These are phyloP conservation scores for Sideroxylon spinosum DNA, from an alignment of 179 eudicot genomes.

Conservation along the genomic window DNA sequence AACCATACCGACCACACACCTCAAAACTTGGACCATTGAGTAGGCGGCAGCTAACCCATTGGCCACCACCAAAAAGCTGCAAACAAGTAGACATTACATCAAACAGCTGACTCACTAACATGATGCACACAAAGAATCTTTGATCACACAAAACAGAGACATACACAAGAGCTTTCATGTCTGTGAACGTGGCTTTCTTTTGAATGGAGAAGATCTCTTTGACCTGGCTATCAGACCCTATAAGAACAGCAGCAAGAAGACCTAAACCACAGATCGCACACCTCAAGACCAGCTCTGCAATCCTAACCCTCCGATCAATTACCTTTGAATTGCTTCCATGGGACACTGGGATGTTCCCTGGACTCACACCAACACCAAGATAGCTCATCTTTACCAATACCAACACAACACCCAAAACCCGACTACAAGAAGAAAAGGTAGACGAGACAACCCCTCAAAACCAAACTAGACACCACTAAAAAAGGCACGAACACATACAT, in stretches of 20 bases:
- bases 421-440: background rate
- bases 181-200: constrained; percentile 75
- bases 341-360: constrained; percentile 66
- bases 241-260: constrained; percentile 57
- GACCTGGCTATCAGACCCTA: constrained; percentile 58
- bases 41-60: constrained; percentile 76
- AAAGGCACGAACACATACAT: background rate
- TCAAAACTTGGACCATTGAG: constrained; percentile 63
- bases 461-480: background rate
- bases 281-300: constrained; percentile 71
- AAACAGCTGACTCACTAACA: background rate
- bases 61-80: constrained; percentile 73
- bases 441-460: background rate
- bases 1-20: constrained; percentile 67
- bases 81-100: constrained; percentile 16
- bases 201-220: constrained; percentile 61
- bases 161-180: constrained; percentile 89
- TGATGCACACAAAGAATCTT: background rate
- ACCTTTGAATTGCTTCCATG: constrained; percentile 44
- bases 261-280: constrained; percentile 48
- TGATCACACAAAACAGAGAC: constrained; percentile 10
- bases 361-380: constrained; percentile 65
- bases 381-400: constrained; percentile 45
- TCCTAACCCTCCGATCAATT: constrained; percentile 55
- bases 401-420: background rate